These are phyloP conservation scores for Nephelium lappaceum DNA, from an alignment of 345 rosid species.

Conservation along the genomic window DNA sequence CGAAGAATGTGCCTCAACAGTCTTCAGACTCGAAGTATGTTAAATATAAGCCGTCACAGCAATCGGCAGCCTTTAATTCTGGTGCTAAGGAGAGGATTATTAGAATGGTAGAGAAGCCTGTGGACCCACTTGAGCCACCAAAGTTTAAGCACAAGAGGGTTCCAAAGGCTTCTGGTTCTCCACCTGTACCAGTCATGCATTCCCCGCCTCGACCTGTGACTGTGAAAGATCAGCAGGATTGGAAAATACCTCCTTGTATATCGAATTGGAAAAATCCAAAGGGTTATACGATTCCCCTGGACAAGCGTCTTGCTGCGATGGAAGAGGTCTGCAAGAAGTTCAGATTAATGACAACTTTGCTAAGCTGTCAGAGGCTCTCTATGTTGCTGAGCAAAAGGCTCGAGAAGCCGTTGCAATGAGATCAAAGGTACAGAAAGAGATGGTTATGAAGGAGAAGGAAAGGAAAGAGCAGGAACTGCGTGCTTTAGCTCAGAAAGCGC, in stretches of 20 bases:
- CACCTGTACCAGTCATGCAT: constrained; percentile 97
- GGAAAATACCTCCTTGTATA: constrained; percentile 98
- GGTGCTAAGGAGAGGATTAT: constrained; percentile 94
- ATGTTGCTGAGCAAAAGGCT: constrained; percentile 97
- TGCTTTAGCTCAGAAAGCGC: constrained; percentile 92
- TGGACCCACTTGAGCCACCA: constrained; percentile 96
- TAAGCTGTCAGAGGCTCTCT: constrained; percentile 84
- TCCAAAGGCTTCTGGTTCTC: constrained; percentile 94
- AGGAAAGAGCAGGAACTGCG: constrained; percentile 90
- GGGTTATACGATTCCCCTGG: constrained; percentile 95
- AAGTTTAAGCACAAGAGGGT: constrained; percentile 99
- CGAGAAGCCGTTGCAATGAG: constrained; percentile 99
- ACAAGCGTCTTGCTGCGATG: constrained; percentile 99
- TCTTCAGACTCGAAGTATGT: constrained; percentile 78
- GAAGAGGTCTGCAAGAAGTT: constrained; percentile 92
- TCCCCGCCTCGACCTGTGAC: constrained; percentile 97
- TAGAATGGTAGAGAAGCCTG: constrained; percentile 98
- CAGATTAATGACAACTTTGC: constrained; percentile 91
- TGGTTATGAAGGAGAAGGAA: constrained; percentile 93
- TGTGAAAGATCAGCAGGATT: constrained; percentile 94
- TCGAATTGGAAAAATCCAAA: constrained; percentile 97
- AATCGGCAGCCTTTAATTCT: constrained; percentile 82
- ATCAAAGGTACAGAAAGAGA: constrained; percentile 93
- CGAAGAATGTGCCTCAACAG: constrained; percentile 83
- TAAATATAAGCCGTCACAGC: constrained; percentile 89